Evolutionary conservation across 2,329 filamentous ascomycete genomes (phyloP).

Genomic region (Metarhizium brunneum): DNA sequence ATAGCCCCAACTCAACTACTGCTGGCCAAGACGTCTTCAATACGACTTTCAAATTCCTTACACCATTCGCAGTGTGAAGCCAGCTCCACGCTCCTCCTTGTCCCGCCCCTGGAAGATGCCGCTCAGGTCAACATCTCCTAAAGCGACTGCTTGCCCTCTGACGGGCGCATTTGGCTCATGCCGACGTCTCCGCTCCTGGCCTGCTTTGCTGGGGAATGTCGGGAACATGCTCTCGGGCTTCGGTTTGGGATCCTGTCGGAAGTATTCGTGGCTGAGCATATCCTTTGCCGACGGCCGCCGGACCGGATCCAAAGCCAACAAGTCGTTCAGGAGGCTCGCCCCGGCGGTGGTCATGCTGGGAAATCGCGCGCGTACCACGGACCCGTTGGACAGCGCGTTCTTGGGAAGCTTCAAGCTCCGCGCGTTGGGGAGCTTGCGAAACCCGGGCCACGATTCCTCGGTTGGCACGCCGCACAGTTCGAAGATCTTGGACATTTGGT

Average conservation of each 20-base stretch:
- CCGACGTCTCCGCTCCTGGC: slow-evolving; percentile 71
- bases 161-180: slow-evolving; percentile 73
- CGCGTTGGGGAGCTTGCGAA: slow-evolving; percentile 80
- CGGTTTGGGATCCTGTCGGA: slow-evolving; percentile 78
- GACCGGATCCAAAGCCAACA: slow-evolving; percentile 69
- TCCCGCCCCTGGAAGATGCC: slow-evolving; percentile 61
- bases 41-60: slow-evolving; percentile 9
- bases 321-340: slow-evolving; percentile 53
- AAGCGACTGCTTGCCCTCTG: slow-evolving; percentile 55
- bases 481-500: slow-evolving; percentile 82
- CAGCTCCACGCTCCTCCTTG: slow-evolving; percentile 55
- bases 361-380: slow-evolving; percentile 66
- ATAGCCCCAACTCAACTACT: neutral
- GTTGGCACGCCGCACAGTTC: slow-evolving; percentile 80
- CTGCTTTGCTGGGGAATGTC: slow-evolving; percentile 91
- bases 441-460: slow-evolving; percentile 74
- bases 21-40: neutral
- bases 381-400: slow-evolving; percentile 28
- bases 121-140: slow-evolving; percentile 55
- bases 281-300: slow-evolving; percentile 61
- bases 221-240: slow-evolving; percentile 92
- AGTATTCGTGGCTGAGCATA: slow-evolving; percentile 75
- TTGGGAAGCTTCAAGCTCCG: slow-evolving; percentile 63
- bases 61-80: slow-evolving; percentile 56
- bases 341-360: slow-evolving; percentile 73